Conservation (phyloP, 768 basidiomycete genomes). For the Russula abietina region DNA sequence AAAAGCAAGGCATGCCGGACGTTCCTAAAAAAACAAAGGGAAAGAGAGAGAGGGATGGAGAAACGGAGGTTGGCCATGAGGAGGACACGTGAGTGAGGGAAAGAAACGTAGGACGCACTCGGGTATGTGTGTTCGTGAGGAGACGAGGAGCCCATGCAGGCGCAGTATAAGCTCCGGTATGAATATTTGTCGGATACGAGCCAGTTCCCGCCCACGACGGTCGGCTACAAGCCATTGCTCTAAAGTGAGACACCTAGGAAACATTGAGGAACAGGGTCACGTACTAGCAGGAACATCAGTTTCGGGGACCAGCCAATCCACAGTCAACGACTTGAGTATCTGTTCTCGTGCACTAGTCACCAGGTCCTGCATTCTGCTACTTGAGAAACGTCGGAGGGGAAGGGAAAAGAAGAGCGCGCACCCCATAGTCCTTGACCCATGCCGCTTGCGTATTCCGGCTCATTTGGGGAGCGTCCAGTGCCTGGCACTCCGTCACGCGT, state of each 20-base stretch:
- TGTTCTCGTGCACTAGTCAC: conserved; percentile 61
- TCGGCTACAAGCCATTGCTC: conserved; percentile 35
- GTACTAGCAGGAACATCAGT: conserved; percentile 31
- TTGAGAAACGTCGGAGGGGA: not conserved
- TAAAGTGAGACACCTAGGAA: not conserved
- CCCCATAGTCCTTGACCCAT: conserved; percentile 65
- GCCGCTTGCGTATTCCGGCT: conserved; percentile 50
- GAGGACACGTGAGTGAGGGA: not conserved
- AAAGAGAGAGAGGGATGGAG: not conserved
- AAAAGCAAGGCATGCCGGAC: conserved; percentile 69
- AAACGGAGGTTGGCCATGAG: not conserved
- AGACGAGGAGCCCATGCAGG: conserved; percentile 65
- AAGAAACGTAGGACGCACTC: conserved; percentile 42
- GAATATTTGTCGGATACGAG: conserved; percentile 81
- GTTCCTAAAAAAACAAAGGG: conserved; percentile 48
- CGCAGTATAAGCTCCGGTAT: conserved; percentile 86
- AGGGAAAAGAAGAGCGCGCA: conserved; percentile 27
- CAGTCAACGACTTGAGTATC: conserved; percentile 63
- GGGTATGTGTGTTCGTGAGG: conserved; percentile 57
- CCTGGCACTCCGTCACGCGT: conserved; percentile 53
- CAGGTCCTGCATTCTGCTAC: conserved; percentile 37
- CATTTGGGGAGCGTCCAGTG: conserved; percentile 50
- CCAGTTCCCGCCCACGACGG: conserved; percentile 57
- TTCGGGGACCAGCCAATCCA: conserved; percentile 69
- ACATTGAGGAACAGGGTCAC: not conserved